phyloP scores from a whole-genome alignment of 495 filamentous ascomycete species.

The Trichoderma orchidacearum region DNA sequence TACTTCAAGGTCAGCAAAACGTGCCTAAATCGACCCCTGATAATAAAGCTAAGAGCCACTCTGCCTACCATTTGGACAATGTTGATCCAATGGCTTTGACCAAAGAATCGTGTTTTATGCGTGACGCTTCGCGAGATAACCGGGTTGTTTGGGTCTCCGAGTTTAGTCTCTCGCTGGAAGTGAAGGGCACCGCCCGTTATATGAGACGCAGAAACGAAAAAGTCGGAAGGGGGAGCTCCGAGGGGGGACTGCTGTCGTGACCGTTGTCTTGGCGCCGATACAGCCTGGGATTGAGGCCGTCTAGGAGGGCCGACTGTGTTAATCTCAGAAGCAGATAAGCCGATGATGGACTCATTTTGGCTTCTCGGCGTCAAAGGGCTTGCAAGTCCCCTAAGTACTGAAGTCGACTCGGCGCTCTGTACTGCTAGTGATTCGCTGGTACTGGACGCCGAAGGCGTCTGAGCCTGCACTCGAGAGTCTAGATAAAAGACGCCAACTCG shows the following conservation, averaged over 20 bases:
- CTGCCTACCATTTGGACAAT: constrained; percentile 27
- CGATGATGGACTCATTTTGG: not conserved
- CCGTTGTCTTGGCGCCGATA: constrained; percentile 9
- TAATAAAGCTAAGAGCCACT: not conserved
- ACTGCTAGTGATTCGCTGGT: not conserved
- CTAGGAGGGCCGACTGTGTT: not conserved
- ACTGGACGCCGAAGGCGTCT: not conserved
- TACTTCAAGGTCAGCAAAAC: not conserved
- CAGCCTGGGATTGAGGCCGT: constrained; percentile 1
- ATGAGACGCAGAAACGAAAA: not conserved
- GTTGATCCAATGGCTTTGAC: constrained; percentile 42
- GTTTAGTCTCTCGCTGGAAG: not conserved
- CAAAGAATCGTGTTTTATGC: constrained; percentile 35
- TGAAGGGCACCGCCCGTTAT: not conserved
- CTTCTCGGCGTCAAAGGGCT: not conserved
- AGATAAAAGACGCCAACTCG: not conserved
- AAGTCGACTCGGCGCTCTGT: not conserved
- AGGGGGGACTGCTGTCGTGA: not conserved
- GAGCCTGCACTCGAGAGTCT: not conserved
- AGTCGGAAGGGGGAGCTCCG: not conserved
- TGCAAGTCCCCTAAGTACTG: not conserved
- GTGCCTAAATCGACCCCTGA: too few relatives aligned
- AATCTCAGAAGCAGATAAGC: not conserved
- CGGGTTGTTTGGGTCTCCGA: not conserved
- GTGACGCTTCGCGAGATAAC: constrained; percentile 2